A percentile compares a stretch with the other conserved stretches of the same genome.
Evolutionary conservation across 2,329 filamentous ascomycete species (phyloP).

Genomic region (Phoma sp.): DNA sequence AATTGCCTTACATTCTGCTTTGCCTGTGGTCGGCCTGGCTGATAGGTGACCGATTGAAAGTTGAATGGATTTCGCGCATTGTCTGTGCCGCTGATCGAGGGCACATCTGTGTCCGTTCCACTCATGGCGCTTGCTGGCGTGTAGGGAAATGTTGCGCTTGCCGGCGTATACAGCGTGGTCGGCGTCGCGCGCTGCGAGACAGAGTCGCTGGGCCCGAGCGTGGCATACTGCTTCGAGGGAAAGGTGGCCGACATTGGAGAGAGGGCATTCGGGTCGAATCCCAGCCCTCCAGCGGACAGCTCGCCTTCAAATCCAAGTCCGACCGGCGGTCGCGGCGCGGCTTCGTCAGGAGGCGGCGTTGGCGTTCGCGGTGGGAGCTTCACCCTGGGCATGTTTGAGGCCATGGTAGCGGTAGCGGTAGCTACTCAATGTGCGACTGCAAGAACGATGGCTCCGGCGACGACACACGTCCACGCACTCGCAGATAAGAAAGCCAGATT

Average conservation of each 20-base stretch:
- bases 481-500: constrained; percentile 22
- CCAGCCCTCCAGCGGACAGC: constrained; percentile 33
- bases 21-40: constrained; percentile 68
- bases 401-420: constrained; percentile 66
- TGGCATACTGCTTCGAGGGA: constrained; percentile 44
- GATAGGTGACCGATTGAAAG: constrained; percentile 73
- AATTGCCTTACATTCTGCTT: constrained; percentile 61
- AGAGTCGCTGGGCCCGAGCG: constrained; percentile 43
- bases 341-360: constrained; percentile 66
- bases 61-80: constrained; percentile 79
- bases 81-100: constrained; percentile 41
- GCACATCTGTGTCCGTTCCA: constrained; percentile 38
- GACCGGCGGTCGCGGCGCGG: constrained; percentile 39
- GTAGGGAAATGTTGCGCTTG: constrained; percentile 44
- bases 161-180: constrained; percentile 40
- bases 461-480: constrained; percentile 19
- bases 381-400: constrained; percentile 61
- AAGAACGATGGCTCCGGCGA: constrained; percentile 26
- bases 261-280: constrained; percentile 43
- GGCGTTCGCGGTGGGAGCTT: constrained; percentile 68
- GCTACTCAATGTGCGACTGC: constrained; percentile 24
- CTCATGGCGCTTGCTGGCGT: constrained; percentile 39
- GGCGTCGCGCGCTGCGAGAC: constrained; percentile 44
- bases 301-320: constrained; percentile 45
- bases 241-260: constrained; percentile 51